Evolutionary conservation across 1,284 basidiomycete species (phyloP), one percentile per base, ranked within the genome.

Genomic region (Exsudoporus floridanus): DNA sequence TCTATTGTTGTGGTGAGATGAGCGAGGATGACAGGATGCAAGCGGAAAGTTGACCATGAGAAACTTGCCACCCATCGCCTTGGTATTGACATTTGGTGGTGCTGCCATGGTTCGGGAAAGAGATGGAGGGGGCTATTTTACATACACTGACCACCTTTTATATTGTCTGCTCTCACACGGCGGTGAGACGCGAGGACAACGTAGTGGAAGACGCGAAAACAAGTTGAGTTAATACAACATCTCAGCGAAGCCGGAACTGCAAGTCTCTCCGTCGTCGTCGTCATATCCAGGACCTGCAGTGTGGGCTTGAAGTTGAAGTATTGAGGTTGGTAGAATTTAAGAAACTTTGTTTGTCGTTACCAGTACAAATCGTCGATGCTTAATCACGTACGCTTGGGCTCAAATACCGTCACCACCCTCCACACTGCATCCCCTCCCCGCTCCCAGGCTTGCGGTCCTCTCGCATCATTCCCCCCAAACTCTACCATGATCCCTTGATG

Each of bases 401-500:
- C 62, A 64, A 90, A 92, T 27, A 92, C 46, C 1, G 86, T 88
- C 49, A 88, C 71, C 10, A 90, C 80, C 60, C 77, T 84, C 90
- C 91, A 92, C 1, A 77, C 65, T 1, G 88, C 86, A 60, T 90
- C 86, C 59, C 87, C 90, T 9, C 90, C 90, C 56, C 79, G 78
- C 60, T 93, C 90, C 91, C 90, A 93, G 57, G 89, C 90, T 55
- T 88, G 83, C 4, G 87, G 84, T 2, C 90, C 90, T 52, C 78
- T 80, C 13, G 88, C 84, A 58, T 88, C 82, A 44, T 81, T 78
- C 3, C 88, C 89, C 1, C 86, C 88, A 70, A 91, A 91, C 64
- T 93, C 90, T 16, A 91, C 80, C 85, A 91, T 87, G 23, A 93
- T 64, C 2, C 90, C 90, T 51, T 87, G 78, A 54, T 74, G 77